Evolutionary conservation across 306 rosid genomes (phyloP).

Genomic region (Cicer bijugum): DNA sequence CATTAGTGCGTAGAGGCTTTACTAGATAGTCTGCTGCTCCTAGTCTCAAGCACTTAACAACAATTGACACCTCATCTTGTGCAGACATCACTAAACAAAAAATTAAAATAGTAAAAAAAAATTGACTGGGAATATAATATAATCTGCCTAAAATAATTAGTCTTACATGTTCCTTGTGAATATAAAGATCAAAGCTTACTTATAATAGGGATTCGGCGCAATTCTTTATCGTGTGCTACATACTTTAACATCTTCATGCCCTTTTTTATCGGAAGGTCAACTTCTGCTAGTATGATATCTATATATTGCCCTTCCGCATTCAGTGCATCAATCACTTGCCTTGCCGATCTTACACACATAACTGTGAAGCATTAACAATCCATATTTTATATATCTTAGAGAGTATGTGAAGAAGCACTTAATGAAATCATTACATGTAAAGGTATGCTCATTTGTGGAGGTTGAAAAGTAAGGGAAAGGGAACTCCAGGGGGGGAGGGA

Average conservation of each 20-base stretch:
- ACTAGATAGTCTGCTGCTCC: conserved; percentile 99
- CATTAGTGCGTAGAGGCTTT: conserved; percentile 97
- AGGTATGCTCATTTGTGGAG: conserved; percentile 1
- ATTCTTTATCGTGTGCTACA: conserved; percentile 74
- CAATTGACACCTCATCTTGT: conserved; percentile 89
- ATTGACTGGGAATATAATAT: conserved; percentile 43
- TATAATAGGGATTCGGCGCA: conserved; percentile 88
- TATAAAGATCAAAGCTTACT: conserved; percentile 56
- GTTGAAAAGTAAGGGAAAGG: background rate
- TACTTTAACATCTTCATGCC: conserved; percentile 94
- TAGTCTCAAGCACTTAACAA: conserved; percentile 95
- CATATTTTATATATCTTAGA: conserved; percentile 30
- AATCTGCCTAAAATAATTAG: conserved; percentile 9
- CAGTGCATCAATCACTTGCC: conserved; percentile 94
- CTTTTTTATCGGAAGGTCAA: conserved; percentile 84
- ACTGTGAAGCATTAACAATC: conserved; percentile 57
- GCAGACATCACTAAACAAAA: conserved; percentile 90
- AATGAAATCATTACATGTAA: conserved; percentile 20
- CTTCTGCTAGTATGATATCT: conserved; percentile 88
- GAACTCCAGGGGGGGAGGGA: background rate
- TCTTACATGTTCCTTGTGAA: conserved; percentile 25
- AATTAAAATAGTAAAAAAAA: conserved; percentile 43
- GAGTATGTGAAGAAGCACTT: conserved; percentile 28
- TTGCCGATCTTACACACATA: conserved; percentile 74
- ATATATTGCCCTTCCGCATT: conserved; percentile 92